phyloP scores from a whole-genome alignment of 1,284 basidiomycete species.

The Papiliotrema flavescens region DNA sequence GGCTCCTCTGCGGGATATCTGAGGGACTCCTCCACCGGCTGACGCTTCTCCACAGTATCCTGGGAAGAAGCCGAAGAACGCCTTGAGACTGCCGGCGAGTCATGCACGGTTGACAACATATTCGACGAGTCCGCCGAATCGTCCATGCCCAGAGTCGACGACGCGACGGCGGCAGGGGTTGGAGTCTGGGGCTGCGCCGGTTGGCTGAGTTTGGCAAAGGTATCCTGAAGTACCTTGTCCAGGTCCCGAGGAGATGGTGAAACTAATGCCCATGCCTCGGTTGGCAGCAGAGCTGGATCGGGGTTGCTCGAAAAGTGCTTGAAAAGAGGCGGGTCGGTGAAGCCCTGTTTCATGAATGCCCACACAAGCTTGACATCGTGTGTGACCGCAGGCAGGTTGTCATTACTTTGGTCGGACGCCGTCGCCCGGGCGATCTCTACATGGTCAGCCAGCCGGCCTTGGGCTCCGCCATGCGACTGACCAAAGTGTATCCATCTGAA shows the following conservation, averaged over 20 bases:
- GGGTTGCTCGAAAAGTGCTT: conserved; percentile 25
- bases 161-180: not conserved
- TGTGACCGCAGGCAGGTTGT: conserved; percentile 17
- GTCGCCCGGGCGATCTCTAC: conserved; percentile 23
- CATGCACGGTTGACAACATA: not conserved
- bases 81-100: not conserved
- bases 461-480: conserved; percentile 11
- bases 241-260: not conserved
- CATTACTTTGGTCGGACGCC: conserved; percentile 19
- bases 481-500: conserved; percentile 46
- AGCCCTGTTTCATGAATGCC: conserved; percentile 41
- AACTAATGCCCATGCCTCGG: not conserved
- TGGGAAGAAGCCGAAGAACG: conserved; percentile 4
- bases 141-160: not conserved
- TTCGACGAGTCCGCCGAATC: not conserved
- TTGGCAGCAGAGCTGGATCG: not conserved
- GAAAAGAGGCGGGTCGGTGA: conserved; percentile 26
- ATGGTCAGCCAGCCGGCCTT: not conserved
- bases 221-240: not conserved
- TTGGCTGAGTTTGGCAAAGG: not conserved
- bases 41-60: conserved; percentile 17
- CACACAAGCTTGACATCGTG: conserved; percentile 43
- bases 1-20: conserved; percentile 20
- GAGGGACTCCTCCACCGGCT: conserved; percentile 8
- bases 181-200: not conserved